Base-by-base conservation (phyloP, 176 grass and related monocot species). In the Zoysia pacifica region DNA sequence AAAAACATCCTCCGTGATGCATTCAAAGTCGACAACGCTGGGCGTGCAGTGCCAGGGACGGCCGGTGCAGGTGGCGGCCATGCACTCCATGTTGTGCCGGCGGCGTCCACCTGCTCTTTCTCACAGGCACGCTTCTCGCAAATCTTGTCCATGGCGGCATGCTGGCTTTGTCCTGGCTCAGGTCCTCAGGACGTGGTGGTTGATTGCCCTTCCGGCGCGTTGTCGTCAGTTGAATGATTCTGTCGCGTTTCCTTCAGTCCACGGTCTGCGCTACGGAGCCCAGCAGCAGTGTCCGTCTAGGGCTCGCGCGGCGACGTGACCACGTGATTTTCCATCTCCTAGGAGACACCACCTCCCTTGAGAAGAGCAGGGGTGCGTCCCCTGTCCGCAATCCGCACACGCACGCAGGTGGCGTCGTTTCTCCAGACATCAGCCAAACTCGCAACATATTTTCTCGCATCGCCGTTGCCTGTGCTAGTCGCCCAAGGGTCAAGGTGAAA, bases 161-260 rank as follows among this genome's bases (percentile, higher is more conserved):
- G 40, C 43, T n/a, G 47, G 19, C 13, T 48, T 53, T 53, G 48
- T 73, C 69, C 69, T 39, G 48, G 13, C 59, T 20, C 54, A 7
- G 55, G 36, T 47, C 73, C 59, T 20, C 54, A 7, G 55, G 36
- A 62, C 73, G 73, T 46, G 72, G 38, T 72, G 72, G 52, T 10
- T 53, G 44, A 45, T 41, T 16, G 44, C 11, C 3, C 20, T 59
- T n/a, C 53, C 53, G 39, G 56, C 55, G 55, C 7, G 53, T 15
- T 20, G 38, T 42, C 51, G 51, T 53, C 70, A 28, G 28, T 28
- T 28, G 28, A 28, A 28, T 11, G 70, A 9, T 2, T 2, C n/a
- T 18, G 70, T 73, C 55, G 55, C 18, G 5, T 56, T 18, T 16
- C 7, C 1, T 59, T 7, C 8, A 46, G 43, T 20, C 67, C 43